Evolutionary conservation across 1,284 basidiomycete genomes (phyloP).

Genomic region (Tilletia horrida): DNA sequence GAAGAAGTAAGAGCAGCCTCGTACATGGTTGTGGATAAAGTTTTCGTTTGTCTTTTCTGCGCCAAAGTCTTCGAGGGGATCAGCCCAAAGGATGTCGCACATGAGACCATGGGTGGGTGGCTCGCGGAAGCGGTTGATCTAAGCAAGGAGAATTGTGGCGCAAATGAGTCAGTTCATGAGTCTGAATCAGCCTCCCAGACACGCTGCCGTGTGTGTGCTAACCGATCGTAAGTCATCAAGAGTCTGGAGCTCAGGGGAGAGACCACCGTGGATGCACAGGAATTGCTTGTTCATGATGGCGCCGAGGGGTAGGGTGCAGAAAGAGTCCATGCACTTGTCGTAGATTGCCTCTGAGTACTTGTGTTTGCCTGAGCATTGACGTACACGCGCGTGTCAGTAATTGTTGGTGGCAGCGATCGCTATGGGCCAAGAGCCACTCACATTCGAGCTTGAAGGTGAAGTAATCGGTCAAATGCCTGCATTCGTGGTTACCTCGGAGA

Average conservation of each 20-base stretch:
- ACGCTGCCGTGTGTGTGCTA: neutral
- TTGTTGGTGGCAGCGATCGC: neutral
- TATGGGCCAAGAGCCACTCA: conserved; percentile 14
- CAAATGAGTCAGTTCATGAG: conserved; percentile 65
- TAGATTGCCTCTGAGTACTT: conserved; percentile 55
- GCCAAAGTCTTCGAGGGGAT: conserved; percentile 89
- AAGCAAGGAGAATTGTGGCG: conserved; percentile 17
- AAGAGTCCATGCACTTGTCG: conserved; percentile 65
- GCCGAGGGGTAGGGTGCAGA: conserved; percentile 84
- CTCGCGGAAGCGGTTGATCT: conserved; percentile 91
- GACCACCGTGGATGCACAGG: conserved; percentile 87
- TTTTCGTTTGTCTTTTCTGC: conserved; percentile 80
- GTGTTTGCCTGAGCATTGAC: conserved; percentile 41
- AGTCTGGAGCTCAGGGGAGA: conserved; percentile 84
- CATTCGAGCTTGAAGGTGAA: conserved; percentile 55
- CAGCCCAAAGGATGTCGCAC: conserved; percentile 93
- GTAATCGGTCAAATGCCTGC: conserved; percentile 54
- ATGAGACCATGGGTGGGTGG: conserved; percentile 89
- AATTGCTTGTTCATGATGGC: conserved; percentile 98
- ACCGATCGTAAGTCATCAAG: conserved; percentile 74
- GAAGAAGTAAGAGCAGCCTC: conserved; percentile 95
- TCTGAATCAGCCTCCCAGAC: too few relatives aligned
- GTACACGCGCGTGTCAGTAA: neutral
- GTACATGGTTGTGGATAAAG: conserved; percentile 87
- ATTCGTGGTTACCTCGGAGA: conserved; percentile 55